Percentiles rank a stretch among this genome's conserved stretches.
Conservation (phyloP, 495 filamentous ascomycete species). For the Penicillium atrosanguineum region DNA sequence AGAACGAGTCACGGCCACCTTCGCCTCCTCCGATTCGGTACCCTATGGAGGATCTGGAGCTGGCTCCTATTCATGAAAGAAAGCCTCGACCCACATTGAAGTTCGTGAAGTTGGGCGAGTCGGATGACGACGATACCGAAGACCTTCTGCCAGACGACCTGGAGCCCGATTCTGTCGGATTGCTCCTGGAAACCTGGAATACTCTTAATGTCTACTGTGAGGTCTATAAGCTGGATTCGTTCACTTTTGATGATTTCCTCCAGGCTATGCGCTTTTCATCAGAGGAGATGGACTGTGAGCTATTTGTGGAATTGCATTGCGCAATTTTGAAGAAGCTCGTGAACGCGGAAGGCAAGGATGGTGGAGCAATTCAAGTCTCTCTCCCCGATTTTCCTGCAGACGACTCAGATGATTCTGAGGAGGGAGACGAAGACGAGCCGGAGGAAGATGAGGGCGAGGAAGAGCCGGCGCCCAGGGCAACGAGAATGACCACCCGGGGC, state of each 20-base stretch:
- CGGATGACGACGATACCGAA: constrained; percentile 39
- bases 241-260: constrained; percentile 94
- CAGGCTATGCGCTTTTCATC: constrained; percentile 81
- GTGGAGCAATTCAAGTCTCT: constrained; percentile 66
- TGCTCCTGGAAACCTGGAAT: constrained; percentile 87
- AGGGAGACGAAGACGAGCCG: constrained; percentile 46
- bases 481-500: constrained; percentile 76
- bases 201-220: constrained; percentile 95
- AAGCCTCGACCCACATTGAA: constrained; percentile 70
- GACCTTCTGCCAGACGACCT: constrained; percentile 57
- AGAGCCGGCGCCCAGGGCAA: constrained; percentile 50
- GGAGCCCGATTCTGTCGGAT: constrained; percentile 73
- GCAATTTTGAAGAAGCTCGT: constrained; percentile 86
- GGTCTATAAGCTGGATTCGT: constrained; percentile 89
- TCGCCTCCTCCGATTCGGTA: constrained; percentile 84
- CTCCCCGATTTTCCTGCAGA: constrained; percentile 74
- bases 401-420: constrained; percentile 58
- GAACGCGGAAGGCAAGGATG: constrained; percentile 65
- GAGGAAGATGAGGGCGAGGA: constrained; percentile 38
- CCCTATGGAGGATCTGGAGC: constrained; percentile 89
- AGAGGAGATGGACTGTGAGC: constrained; percentile 75
- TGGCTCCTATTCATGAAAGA: constrained; percentile 59
- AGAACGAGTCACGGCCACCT: constrained; percentile 49
- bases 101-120: constrained; percentile 63
- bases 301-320: constrained; percentile 90